These are phyloP conservation scores for Geotrichum macrosporum DNA, from an alignment of 1,139 yeast genomes.

Conservation along the genomic window DNA sequence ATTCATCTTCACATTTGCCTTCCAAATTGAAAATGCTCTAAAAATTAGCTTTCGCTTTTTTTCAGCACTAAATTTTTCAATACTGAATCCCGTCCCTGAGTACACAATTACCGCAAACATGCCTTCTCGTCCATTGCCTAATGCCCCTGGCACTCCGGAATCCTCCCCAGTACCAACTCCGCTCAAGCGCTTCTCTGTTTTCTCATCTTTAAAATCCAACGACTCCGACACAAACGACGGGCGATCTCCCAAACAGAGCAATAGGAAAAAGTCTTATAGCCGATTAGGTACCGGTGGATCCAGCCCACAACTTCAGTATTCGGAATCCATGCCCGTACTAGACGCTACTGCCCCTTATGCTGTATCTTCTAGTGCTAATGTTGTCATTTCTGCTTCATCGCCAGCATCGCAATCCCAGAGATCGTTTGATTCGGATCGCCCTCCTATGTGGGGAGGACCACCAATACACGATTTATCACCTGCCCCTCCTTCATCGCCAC, in stretches of 20 bases:
- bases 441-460: neutral
- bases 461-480: constrained; percentile 14
- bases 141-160: neutral
- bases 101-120: neutral
- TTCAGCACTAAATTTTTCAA: too few species aligned
- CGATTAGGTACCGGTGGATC: neutral
- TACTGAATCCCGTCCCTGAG: neutral
- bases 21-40: too few species aligned
- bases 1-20: too few species aligned
- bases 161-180: constrained; percentile 5
- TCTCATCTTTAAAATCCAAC: constrained; percentile 3
- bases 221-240: neutral
- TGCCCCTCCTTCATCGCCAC: constrained; percentile 13
- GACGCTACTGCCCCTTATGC: constrained; percentile 19
- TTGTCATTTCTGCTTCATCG: constrained; percentile 18
- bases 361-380: constrained; percentile 15
- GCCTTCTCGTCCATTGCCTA: constrained; percentile 8
- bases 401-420: neutral
- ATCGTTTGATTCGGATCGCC: constrained; percentile 13
- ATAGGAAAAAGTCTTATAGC: neutral
- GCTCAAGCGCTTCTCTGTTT: constrained; percentile 13
- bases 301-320: constrained; percentile 18
- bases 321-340: constrained; percentile 20
- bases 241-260: constrained; percentile 1
- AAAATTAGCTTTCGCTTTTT: too few species aligned